Percentiles rank a stretch among this genome's conserved stretches.
phyloP scores from a whole-genome alignment of 495 filamentous ascomycete species.

The Aspergillus funiculosus region DNA sequence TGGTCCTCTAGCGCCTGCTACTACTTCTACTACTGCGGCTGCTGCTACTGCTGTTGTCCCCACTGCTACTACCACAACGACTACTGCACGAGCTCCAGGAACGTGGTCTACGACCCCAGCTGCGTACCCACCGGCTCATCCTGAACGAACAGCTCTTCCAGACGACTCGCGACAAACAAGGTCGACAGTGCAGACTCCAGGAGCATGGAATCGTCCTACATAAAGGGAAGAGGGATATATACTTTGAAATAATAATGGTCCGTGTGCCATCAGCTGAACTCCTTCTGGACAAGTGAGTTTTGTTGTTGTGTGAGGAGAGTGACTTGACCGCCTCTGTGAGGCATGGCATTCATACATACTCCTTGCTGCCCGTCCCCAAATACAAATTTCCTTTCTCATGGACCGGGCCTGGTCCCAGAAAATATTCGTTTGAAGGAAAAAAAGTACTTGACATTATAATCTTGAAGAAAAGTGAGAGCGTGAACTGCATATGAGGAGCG shows the following conservation, averaged over 20 bases:
- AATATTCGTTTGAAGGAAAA: background rate
- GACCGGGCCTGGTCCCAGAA: too few species aligned
- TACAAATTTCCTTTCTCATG: too few species aligned
- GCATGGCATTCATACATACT: too few species aligned
- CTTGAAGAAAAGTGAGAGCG: background rate
- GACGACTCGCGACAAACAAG: slow-evolving; percentile 3
- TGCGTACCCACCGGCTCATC: slow-evolving; percentile 7
- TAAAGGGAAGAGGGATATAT: background rate
- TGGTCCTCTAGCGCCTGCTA: background rate
- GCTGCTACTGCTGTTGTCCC: background rate
- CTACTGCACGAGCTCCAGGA: slow-evolving; percentile 6
- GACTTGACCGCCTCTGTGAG: too few species aligned
- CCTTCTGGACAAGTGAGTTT: too few species aligned
- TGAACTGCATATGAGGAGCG: background rate
- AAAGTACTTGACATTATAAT: background rate
- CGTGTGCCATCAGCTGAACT: too few species aligned
- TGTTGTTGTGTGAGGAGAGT: too few species aligned
- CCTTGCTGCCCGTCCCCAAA: too few species aligned
- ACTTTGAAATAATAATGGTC: background rate
- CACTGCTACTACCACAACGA: background rate
- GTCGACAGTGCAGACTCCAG: background rate
- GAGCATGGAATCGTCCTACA: background rate
- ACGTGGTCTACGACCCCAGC: slow-evolving; percentile 10
- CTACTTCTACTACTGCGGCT: background rate
- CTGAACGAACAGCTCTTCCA: background rate